phyloP scores from a whole-genome alignment of 208 protist species.

The Leishmania aethiopica region DNA sequence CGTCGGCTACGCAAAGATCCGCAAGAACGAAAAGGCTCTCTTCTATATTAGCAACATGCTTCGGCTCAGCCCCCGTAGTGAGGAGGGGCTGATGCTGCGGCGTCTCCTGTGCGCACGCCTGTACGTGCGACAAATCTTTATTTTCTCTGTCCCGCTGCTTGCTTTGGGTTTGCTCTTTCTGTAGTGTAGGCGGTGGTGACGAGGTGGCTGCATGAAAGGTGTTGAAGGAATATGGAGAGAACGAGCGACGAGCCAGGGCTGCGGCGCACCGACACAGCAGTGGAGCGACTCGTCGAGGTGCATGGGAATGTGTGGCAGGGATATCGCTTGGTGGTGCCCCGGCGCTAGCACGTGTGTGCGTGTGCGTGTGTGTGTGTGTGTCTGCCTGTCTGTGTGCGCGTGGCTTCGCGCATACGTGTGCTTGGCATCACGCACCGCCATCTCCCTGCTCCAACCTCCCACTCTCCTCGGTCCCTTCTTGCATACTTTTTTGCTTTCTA shows the following conservation, averaged over 20 bases:
- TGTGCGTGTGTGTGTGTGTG: background rate
- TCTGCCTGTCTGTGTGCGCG: background rate
- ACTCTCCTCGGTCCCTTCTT: background rate
- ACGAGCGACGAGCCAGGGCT: background rate
- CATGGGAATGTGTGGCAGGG: too few species aligned
- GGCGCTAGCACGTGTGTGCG: background rate
- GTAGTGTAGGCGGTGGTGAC: conserved; percentile 2
- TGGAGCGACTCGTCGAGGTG: background rate
- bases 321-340: too few species aligned
- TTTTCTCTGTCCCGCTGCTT: conserved; percentile 2
- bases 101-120: conserved; percentile 21
- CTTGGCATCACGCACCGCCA: too few species aligned
- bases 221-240: background rate
- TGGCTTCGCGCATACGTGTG: too few species aligned
- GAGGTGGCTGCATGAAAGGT: background rate
- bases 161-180: conserved; percentile 11
- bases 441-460: background rate
- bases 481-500: too few species aligned
- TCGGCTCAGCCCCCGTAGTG: conserved; percentile 44
- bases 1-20: conserved; percentile 79
- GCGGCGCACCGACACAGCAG: background rate
- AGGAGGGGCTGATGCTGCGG: conserved; percentile 42
- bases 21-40: conserved; percentile 52
- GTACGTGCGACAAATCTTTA: background rate
- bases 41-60: conserved; percentile 65